A percentile compares a stretch with the other conserved stretches of the same genome.
Evolutionary conservation across 2,329 filamentous ascomycete species (phyloP).

Genomic region (Myotisia sp.): DNA sequence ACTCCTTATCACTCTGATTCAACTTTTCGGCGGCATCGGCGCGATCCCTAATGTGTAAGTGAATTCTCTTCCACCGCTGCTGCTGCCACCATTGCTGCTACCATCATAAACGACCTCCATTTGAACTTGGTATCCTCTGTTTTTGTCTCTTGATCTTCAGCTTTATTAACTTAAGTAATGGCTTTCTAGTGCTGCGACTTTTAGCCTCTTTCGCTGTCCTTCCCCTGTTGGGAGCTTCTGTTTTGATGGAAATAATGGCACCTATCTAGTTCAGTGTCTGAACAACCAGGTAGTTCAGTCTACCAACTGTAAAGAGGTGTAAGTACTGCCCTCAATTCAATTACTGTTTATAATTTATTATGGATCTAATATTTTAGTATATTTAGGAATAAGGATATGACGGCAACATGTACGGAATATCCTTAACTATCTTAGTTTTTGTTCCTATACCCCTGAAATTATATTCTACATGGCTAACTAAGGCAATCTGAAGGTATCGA

Average conservation of each 20-base stretch:
- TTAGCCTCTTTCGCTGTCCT: not conserved
- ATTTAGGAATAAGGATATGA: not conserved
- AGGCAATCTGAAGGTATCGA: not conserved
- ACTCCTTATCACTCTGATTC: not conserved
- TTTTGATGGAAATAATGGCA: constrained; percentile 1
- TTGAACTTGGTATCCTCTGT: too few relatives aligned
- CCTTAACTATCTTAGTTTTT: too few relatives aligned
- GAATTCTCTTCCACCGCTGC: not conserved
- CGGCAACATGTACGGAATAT: constrained; percentile 2
- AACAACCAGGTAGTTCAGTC: not conserved
- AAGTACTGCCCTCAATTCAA: not conserved
- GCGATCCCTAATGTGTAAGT: not conserved
- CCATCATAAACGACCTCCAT: too few relatives aligned
- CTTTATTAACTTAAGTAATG: too few relatives aligned
- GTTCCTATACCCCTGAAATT: too few relatives aligned
- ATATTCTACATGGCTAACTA: not conserved
- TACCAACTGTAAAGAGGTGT: constrained; percentile 3
- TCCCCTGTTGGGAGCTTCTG: constrained; percentile 2
- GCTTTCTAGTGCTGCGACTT: not conserved
- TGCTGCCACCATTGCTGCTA: too few relatives aligned
- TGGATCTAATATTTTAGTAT: not conserved
- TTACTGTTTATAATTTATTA: not conserved
- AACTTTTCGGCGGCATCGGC: not conserved
- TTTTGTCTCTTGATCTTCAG: too few relatives aligned
- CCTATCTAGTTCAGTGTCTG: not conserved